These are phyloP conservation scores for Bryoglossum gracile DNA, from an alignment of 495 filamentous ascomycete genomes.

Conservation along the genomic window DNA sequence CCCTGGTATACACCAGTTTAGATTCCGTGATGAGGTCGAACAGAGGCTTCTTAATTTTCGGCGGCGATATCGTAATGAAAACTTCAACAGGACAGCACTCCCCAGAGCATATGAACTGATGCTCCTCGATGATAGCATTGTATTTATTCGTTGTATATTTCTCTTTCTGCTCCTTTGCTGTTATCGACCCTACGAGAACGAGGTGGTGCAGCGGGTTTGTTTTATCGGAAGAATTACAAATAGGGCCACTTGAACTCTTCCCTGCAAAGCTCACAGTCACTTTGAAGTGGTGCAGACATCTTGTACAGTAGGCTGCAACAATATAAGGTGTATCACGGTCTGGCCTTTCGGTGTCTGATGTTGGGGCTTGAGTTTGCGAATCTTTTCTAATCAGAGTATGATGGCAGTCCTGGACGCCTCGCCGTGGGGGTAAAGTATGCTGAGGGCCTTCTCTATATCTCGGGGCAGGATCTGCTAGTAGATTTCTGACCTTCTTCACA, in stretches of 20 bases:
- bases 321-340: slow-evolving; percentile 7
- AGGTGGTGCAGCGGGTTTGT: slow-evolving; percentile 24
- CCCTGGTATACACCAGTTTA: slow-evolving; percentile 12
- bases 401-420: slow-evolving; percentile 15
- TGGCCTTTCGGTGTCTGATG: slow-evolving; percentile 10
- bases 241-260: background rate
- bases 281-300: slow-evolving; percentile 20
- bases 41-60: slow-evolving; percentile 10
- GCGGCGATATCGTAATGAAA: slow-evolving; percentile 20
- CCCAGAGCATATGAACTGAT: slow-evolving; percentile 20
- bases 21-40: slow-evolving; percentile 11
- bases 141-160: slow-evolving; percentile 11
- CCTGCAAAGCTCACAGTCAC: slow-evolving; percentile 17
- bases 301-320: slow-evolving; percentile 19
- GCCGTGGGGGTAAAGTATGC: slow-evolving; percentile 3
- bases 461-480: slow-evolving; percentile 21
- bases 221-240: slow-evolving; percentile 17
- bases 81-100: slow-evolving; percentile 15
- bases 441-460: background rate
- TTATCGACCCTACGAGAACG: background rate
- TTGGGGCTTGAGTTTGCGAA: slow-evolving; percentile 9
- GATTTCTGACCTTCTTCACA: slow-evolving; percentile 14
- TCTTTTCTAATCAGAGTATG: slow-evolving; percentile 23
- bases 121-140: slow-evolving; percentile 11
- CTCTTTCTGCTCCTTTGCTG: slow-evolving; percentile 3